Evolutionary conservation across 805 yeast genomes (phyloP), one percentile per base, ranked within the genome.

Genomic region (Nakazawaea wyomingensis): DNA sequence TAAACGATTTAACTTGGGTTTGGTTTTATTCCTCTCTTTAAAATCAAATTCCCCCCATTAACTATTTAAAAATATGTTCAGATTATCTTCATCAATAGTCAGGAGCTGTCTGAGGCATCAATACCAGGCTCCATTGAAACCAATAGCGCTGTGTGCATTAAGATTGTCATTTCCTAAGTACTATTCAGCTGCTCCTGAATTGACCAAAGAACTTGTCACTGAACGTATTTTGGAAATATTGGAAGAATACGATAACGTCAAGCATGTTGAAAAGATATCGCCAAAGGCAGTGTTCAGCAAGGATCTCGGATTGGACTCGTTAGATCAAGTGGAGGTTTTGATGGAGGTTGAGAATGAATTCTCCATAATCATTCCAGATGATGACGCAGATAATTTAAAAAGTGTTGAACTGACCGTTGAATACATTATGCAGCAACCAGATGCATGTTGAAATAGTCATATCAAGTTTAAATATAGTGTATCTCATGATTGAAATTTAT

Each of bases 341-440:
- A 83, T 82, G 73, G 86, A 85, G 48, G 72, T 82, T 53, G 88
- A 82, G 62, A 81, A 78, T 60, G 78, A 82, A 61, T 80, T 80
- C 54, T 88, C 86, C 56, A 76, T 87, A 59, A 85, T 83, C 62
- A 79, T 86, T 59, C 88, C 95, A 29, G 96, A 88, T 69, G 82
- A 85, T 62, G 86, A 87, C 55, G 93, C 96, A 43, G 97, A 91
- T 62, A 90, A 85, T 61, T 82, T 93, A 65, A 88, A 85, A 71
- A 86, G 95, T 44, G 93, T 93, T 51, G 89, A 87, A 54, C 96
- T 90, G 70, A 95, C 96, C 48, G 78, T 90, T 50, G 88, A 89
- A 57, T 87, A 87, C 69, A 85, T 91, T 54, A 72, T 76, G 49
- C 76, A 81, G 54, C 85, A 84, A 65, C 75, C 80, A 30, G 74